Base-by-base conservation (phyloP, 768 basidiomycete species). In the Termitomyces sp. region DNA sequence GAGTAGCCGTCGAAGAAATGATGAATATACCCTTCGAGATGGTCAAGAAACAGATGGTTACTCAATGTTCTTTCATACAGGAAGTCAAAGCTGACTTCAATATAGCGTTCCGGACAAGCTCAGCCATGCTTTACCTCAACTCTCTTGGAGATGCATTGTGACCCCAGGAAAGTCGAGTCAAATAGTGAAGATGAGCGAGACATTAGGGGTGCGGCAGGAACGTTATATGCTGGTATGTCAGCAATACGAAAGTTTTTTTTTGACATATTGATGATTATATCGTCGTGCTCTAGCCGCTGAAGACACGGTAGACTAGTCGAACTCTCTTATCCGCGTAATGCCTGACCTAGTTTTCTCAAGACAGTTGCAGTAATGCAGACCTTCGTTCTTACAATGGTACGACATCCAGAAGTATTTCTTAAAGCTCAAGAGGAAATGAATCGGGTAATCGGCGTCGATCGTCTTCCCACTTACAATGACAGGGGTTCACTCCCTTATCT, bases 191-290 rank as follows among this genome's bases (percentile, higher is more conserved):
- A 79, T 42, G 80, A 81, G 59, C 73, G 77, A 56, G 77, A 82
- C 65, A 82, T 83, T 64, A 81, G 78, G 71, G 81, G 80, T 42
- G 77, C 79, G n/a, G 80, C 81, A 49, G 81, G 77, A 31, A 82
- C 81, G 7, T 68, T 82, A 47, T 80, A 75, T 65, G 75, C 75
- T 48, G 80, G 80, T 81, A 64, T 56, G 73, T 54, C 31, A 23
- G 41, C 16, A 32, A 19, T 45, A 53, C 27, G 23, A 40, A 21
- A n/a, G 54, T 29, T 34, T 21, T 12, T 12, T 5, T 46, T 54
- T 38, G 11, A 29, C 57, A 25, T 29, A 37, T 29, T 34, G 14
- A 51, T 42, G 2, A 32, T 44, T 19, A 10, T 42, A 58, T 14
- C 11, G 27, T 57, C 2, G 17, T 50, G 52, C 12, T 37, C 14